A percentile compares a stretch with the other conserved stretches of the same genome.
phyloP scores from a whole-genome alignment of 352 stramenopile genomes.

The Pythium graminicola region DNA sequence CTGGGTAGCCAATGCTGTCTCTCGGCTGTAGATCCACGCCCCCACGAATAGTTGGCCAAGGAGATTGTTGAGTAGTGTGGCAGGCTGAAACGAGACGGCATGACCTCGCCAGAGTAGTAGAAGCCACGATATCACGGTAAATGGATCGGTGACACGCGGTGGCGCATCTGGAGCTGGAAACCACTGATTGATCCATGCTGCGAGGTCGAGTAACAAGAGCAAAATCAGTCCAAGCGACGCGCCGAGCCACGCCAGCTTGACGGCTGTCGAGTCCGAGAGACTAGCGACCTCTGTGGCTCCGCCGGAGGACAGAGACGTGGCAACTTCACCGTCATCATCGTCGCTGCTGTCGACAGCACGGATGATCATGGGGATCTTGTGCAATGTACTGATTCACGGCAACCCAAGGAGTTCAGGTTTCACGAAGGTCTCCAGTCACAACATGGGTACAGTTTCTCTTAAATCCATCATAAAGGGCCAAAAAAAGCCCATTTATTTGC shows the following conservation, averaged over 20 bases:
- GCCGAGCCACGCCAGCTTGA: conserved; percentile 41
- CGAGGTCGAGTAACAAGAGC: conserved; percentile 57
- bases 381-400: background rate
- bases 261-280: conserved; percentile 8
- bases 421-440: conserved; percentile 2
- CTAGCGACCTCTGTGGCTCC: background rate
- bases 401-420: background rate
- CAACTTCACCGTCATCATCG: conserved; percentile 45
- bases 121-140: conserved; percentile 5
- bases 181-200: conserved; percentile 33
- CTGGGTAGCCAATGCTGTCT: conserved; percentile 8
- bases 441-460: background rate
- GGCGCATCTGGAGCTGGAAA: background rate
- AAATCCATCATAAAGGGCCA: background rate
- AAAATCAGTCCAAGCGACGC: conserved; percentile 32
- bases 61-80: conserved; percentile 40
- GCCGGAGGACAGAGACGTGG: no score
- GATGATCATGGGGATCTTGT: conserved; percentile 53
- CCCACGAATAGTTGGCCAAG: conserved; percentile 35
- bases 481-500: background rate
- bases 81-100: background rate
- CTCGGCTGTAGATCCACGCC: conserved; percentile 55
- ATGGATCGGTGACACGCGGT: conserved; percentile 4
- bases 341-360: conserved; percentile 53
- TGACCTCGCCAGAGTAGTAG: conserved; percentile 6